Evolutionary conservation across 2,329 filamentous ascomycete genomes (phyloP).

Genomic region (Fusarium sp.): DNA sequence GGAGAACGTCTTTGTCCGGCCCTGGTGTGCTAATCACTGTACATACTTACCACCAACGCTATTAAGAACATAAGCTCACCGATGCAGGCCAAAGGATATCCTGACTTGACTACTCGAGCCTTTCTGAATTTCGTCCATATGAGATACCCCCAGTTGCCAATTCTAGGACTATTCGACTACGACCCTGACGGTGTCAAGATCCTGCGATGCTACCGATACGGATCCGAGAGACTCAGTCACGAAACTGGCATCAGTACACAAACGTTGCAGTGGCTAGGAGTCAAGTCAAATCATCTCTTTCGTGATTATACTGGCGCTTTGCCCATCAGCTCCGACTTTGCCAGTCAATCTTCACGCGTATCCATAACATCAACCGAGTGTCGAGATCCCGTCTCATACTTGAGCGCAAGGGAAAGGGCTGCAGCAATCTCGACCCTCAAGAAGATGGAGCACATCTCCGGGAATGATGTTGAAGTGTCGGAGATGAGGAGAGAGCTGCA

Average conservation of each 20-base stretch:
- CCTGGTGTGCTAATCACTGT: conserved; percentile 79
- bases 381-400: conserved; percentile 50
- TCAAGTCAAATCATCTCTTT: conserved; percentile 60
- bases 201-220: conserved; percentile 78
- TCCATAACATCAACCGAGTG: conserved; percentile 48
- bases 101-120: conserved; percentile 77
- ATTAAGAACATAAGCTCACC: background rate
- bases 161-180: conserved; percentile 77
- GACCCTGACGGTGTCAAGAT: conserved; percentile 84
- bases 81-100: conserved; percentile 81
- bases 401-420: conserved; percentile 70
- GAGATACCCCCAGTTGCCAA: conserved; percentile 63
- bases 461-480: conserved; percentile 50
- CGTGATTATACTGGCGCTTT: background rate
- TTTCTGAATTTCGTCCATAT: conserved; percentile 70
- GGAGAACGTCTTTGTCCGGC: conserved; percentile 61
- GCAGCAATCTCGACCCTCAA: conserved; percentile 68
- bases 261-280: conserved; percentile 74
- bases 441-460: conserved; percentile 52
- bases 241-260: conserved; percentile 66
- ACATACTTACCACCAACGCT: conserved; percentile 27
- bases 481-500: conserved; percentile 72
- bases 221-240: conserved; percentile 73
- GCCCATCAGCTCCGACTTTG: background rate
- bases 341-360: conserved; percentile 27